Base-by-base conservation (phyloP, 805 yeast species). In the Starmerella stigmatis region DNA sequence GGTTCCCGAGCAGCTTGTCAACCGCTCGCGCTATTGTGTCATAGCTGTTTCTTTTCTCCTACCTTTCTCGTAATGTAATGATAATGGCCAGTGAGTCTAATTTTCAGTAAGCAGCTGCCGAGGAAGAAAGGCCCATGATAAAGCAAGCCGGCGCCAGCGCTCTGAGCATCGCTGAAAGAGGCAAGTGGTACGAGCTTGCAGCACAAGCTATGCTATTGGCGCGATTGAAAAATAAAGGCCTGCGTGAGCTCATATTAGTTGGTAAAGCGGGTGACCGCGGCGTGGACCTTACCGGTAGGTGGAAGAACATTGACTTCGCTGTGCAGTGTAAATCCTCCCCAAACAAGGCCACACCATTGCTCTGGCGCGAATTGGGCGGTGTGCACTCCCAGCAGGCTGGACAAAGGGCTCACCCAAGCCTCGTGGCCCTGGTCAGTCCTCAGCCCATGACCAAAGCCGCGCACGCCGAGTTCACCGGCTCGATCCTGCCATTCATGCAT, bases 221-320 rank as follows among this genome's bases (percentile, higher is more conserved):
- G 12, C 16, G 33, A 19, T 27, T 43, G 25, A 25, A n/a, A 6
- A 16, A 23, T 3, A 12, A 13, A 16, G 52, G 47, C 20, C 43
- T 43, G 23, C n/a, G n/a, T 8, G 19, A 17, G 17, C 36, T 48
- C 12, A 21, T 13, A 21, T 17, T n/a, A 13, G 52, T 49, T 4
- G 52, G 52, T 20, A 15, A 29, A 15, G 35, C 44, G 32, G 50
- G 50, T 11, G 52, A 49, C 34, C 40, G 52, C 28, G 52, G 52
- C 27, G 39, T 49, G 6, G 52, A 49, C 19, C 41, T 49, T 1
- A 28, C 44, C 4, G 52, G 44, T 4, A 13, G 39, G 17, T 40
- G 44, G 46, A n/a, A 23, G 13, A 31, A 12, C 10, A 5, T 49
- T n/a, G 43, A 46, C 15, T 5, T 49, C 11, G 40, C 44, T 5